Evolutionary conservation across 1,284 basidiomycete genomes (phyloP).

Genomic region (Farysia itapuensis): DNA sequence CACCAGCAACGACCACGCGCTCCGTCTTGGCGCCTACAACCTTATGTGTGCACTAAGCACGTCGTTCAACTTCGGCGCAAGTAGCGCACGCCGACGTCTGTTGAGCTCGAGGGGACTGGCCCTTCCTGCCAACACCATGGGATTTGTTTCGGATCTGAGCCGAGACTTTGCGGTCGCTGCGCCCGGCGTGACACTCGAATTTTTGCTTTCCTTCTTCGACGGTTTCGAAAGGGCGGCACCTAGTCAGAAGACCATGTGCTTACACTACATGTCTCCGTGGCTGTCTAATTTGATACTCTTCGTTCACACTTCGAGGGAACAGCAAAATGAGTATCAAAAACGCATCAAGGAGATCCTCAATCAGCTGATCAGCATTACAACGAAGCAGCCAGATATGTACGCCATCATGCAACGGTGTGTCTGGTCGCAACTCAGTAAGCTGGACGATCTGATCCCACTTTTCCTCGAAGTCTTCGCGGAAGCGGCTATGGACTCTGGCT

Average conservation of each 20-base stretch:
- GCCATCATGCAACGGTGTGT: conserved; percentile 54
- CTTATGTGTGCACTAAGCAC: conserved; percentile 54
- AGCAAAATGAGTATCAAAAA: conserved; percentile 49
- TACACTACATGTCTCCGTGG: conserved; percentile 55
- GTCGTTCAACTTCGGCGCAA: conserved; percentile 55
- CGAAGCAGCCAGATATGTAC: conserved; percentile 54
- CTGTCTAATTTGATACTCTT: conserved; percentile 53
- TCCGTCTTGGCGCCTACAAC: conserved; percentile 52
- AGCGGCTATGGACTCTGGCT: conserved; percentile 54
- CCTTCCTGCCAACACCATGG: conserved; percentile 52
- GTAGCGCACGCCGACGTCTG: conserved; percentile 45
- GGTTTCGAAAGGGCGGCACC: conserved; percentile 49
- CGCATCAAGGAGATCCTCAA: conserved; percentile 55
- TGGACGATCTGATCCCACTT: conserved; percentile 52
- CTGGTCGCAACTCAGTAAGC: conserved; percentile 52
- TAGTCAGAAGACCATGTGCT: conserved; percentile 48
- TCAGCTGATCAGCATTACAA: conserved; percentile 53
- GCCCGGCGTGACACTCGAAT: conserved; percentile 53
- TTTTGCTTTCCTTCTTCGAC: conserved; percentile 54
- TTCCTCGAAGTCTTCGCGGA: conserved; percentile 54
- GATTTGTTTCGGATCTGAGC: conserved; percentile 52
- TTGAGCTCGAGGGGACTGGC: conserved; percentile 48
- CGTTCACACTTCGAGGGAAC: conserved; percentile 46
- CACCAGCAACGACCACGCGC: conserved; percentile 41
- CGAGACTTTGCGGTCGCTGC: conserved; percentile 51